Conservation (phyloP, 192 early-diverging fungal species). For the Coemansia brasiliensis region DNA sequence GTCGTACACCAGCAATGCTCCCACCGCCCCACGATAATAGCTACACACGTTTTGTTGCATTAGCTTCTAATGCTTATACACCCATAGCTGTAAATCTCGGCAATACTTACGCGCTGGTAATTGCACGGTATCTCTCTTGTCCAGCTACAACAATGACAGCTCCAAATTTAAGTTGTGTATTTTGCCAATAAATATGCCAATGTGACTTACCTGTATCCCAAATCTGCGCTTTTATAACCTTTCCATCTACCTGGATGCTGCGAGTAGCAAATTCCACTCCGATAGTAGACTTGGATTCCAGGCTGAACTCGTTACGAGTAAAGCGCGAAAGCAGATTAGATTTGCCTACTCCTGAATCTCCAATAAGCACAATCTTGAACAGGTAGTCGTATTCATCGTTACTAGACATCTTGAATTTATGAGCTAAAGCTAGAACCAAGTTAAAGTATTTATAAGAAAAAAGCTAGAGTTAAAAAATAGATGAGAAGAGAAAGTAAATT, state of each 20-base stretch:
- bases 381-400: constrained; percentile 84
- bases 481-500: constrained; percentile 11
- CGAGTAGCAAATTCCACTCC: constrained; percentile 98
- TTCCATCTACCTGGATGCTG: constrained; percentile 93
- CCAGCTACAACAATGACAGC: constrained; percentile 59
- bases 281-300: constrained; percentile 98
- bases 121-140: constrained; percentile 84
- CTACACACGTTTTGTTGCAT: constrained; percentile 58
- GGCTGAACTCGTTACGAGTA: constrained; percentile 97
- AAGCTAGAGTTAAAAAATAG: constrained; percentile 5
- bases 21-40: constrained; percentile 96
- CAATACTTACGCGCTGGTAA: constrained; percentile 78
- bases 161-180: not conserved
- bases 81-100: constrained; percentile 43
- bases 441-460: constrained; percentile 14
- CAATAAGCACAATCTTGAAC: constrained; percentile 91
- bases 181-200: not conserved
- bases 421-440: not conserved
- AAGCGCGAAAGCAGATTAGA: constrained; percentile 97
- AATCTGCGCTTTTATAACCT: constrained; percentile 99
- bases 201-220: constrained; percentile 91
- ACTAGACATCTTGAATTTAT: constrained; percentile 35
- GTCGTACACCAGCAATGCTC: constrained; percentile 95
- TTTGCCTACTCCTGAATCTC: constrained; percentile 97
- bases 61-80: not conserved